Base-by-base conservation (phyloP, 1,139 yeast species). In the Geotrichum aggregatum region DNA sequence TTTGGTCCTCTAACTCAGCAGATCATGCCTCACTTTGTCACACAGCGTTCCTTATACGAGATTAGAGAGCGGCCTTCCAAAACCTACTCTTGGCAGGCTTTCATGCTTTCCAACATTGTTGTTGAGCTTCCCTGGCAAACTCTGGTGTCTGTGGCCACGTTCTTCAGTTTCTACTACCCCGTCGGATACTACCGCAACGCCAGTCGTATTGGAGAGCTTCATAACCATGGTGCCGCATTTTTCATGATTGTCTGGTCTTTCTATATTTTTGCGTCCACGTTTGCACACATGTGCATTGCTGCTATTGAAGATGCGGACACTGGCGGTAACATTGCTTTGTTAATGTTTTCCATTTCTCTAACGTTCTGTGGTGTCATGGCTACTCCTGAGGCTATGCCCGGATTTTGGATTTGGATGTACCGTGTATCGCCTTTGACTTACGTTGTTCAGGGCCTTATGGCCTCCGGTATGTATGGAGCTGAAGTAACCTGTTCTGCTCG, bases 31-130 rank as follows among this genome's bases (percentile, higher is more conserved):
- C 73, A 77, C 54, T 87, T 76, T 65, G 83, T 84, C 47, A 68
- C 71, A 46, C 95, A 85, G 68, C 80, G 96, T 70, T 82, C 82
- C 61, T 72, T 89, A 46, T 89, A 87, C 66, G 96, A 87, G 66
- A 91, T 84, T n/a, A 80, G 96, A 66, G 97, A 89, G 69, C 80
- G 95, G 40, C 96, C 96, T 11, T 83, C 79, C 57, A 80, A 73
- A 71, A 82, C 73, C 42, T 86, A 74, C 59, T 72, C 80, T 2
- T 80, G 95, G 94, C 59, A 73, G 69, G 76, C 80, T 54, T 73
- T 77, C 69, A 69, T 87, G 58, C 60, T 75, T 33, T 79, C 87
- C 19, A 91, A 87, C 68, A 73, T 87, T 44, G 68, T 82, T 18
- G 83, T 79, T 34, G 96, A 88, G 65, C 66, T 86, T 34, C 95